Evolutionary conservation across 768 basidiomycete species (phyloP), one percentile per base, ranked within the genome.

Genomic region (Serendipita sp.): DNA sequence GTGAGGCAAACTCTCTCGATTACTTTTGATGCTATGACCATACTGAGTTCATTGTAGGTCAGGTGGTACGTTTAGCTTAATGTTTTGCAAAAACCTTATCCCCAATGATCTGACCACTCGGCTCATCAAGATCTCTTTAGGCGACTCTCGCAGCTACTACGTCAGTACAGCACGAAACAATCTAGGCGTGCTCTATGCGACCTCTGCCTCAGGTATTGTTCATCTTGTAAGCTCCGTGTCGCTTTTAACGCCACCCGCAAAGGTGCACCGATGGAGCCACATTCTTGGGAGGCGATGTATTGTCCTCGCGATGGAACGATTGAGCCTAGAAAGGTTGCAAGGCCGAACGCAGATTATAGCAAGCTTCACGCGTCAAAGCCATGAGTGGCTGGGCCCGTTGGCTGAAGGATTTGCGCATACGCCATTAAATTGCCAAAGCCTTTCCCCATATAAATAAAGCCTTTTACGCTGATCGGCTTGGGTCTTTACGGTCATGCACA

Each of bases 231-330:
- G 34, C 42, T 62, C 42, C 20, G 38, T 38, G 5, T 38, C 38
- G 14, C 38, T 7, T 14, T 14, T 38, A 14, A 50, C 20, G 28
- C 2, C 45, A n/a, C n/a, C 20, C 45, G 5, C 53, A 4, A 67
- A 89, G 88, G 89, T 61, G 83, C 81, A 9, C 86, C 86, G 24
- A 84, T 93, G 81, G 83, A 88, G 63, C 86, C 90, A 0, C 81
- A 90, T 14, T 90, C 87, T 1, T 93, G 90, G 90, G 83, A 88
- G 73, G 88, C 88, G 71, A 93, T 93, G 90, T 80, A 88, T 22
- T 91, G 89, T 70, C 82, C 87, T 20, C 83, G 82, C 70, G 90
- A 89, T 16, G 88, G 89, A 3, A 80, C 76, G 66, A 75, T 84
- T 50, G 90, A 93, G 71, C 86, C 81, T 67, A 79, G 90, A 64